These are phyloP conservation scores for Pestalotiopsis sp. DNA, from an alignment of 2,329 filamentous ascomycete genomes.

Conservation along the genomic window DNA sequence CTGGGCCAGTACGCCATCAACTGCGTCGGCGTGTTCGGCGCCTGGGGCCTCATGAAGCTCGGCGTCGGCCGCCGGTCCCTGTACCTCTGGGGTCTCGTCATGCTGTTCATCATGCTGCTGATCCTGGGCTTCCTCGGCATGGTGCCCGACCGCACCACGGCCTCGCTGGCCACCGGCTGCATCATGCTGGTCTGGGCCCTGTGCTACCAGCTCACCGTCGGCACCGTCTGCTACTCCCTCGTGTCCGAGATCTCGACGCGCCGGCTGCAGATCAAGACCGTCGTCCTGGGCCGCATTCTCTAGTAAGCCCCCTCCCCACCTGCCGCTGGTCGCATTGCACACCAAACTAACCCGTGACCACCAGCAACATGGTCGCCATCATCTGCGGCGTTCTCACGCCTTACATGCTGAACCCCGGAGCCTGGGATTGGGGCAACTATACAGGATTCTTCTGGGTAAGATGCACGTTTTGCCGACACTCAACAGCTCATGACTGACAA, in stretches of 20 bases:
- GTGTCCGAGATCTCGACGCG: conserved; percentile 83
- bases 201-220: conserved; percentile 83
- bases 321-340: no score
- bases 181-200: conserved; percentile 85
- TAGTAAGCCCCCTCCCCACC: conserved; percentile 47
- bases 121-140: conserved; percentile 83
- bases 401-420: conserved; percentile 87
- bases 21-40: conserved; percentile 78
- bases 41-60: conserved; percentile 76
- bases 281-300: conserved; percentile 79
- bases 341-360: conserved; percentile 13
- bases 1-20: conserved; percentile 69
- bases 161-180: conserved; percentile 75
- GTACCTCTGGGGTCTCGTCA: conserved; percentile 74
- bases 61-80: conserved; percentile 73
- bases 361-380: conserved; percentile 76
- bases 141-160: conserved; percentile 62
- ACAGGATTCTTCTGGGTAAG: conserved; percentile 82
- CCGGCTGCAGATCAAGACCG: conserved; percentile 86
- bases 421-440: conserved; percentile 87
- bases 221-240: conserved; percentile 86
- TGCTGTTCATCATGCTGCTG: conserved; percentile 74
- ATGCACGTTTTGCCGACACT: neutral
- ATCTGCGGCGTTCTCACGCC: conserved; percentile 80
- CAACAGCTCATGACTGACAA: neutral